A percentile compares a stretch with the other conserved stretches of the same genome.
Conservation (phyloP, 2,329 filamentous ascomycete species). For the Paraconiothyrium sp. region DNA sequence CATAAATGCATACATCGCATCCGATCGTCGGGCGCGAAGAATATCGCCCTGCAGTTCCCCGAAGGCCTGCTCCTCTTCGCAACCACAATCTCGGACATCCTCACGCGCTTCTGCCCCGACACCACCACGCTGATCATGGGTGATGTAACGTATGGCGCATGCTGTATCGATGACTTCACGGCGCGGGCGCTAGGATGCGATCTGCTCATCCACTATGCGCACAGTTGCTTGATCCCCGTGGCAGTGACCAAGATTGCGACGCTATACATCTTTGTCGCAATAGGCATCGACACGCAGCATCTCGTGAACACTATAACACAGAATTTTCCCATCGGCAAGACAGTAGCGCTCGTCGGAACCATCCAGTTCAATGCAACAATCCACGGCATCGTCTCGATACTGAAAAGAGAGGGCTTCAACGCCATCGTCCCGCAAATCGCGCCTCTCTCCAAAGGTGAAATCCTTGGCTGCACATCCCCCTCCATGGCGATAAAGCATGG, state of each 20-base stretch:
- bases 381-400: conserved; percentile 79
- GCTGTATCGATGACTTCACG: conserved; percentile 98
- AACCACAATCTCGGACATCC: conserved; percentile 95
- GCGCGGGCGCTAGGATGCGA: conserved; percentile 94
- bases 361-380: conserved; percentile 99
- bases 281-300: conserved; percentile 91
- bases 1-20: conserved; percentile 98
- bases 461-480: conserved; percentile 95
- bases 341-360: conserved; percentile 91
- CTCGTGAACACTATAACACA: conserved; percentile 85
- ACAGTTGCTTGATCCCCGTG: conserved; percentile 95
- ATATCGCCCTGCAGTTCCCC: conserved; percentile 94
- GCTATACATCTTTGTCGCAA: conserved; percentile 97
- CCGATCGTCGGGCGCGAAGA: conserved; percentile 78
- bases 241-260: conserved; percentile 97
- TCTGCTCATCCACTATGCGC: conserved; percentile 93
- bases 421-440: conserved; percentile 91
- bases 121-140: conserved; percentile 98
- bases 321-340: conserved; percentile 87
- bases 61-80: conserved; percentile 95
- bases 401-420: conserved; percentile 85
- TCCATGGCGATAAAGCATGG: conserved; percentile 47
- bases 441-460: conserved; percentile 92
- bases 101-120: conserved; percentile 91
- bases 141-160: conserved; percentile 97